Base-by-base conservation (phyloP, 208 protist species). In the Crithidia bombi region DNA sequence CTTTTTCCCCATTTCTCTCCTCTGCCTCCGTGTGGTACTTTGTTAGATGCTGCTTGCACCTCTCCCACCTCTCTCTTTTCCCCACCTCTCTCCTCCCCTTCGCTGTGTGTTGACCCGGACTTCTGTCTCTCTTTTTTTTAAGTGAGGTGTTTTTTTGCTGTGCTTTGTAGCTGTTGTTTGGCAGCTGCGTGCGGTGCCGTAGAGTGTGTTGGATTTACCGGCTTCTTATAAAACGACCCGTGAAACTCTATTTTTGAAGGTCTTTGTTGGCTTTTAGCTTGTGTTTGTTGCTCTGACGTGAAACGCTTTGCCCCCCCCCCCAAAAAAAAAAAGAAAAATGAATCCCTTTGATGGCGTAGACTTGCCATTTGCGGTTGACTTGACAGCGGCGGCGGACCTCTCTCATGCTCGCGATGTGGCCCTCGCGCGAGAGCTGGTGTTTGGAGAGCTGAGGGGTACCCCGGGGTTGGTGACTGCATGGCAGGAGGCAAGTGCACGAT, bases 331-430 rank as follows among this genome's bases (percentile, higher is more conserved):
- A n/a, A n/a, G n/a, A 67, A 23, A 12, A 19, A 58, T 58, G 35
- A 33, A 12, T 4, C 39, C 46, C 15, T 63, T 63, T 41, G 70
- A 69, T 49, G 38, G 36, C 19, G 70, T 56, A 12, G 43, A 67
- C 2, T 56, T 75, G 17, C 70, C 70, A 4, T 75, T 69, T 69
- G 58, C 19, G 0, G 36, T 56, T 21, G 30, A 50, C 26, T 15
- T 5, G 35, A n/a, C 9, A 17, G 21, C 7, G 33, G 50, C 26
- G 11, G 19, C 9, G 28, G 4, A 44, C 26, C 15, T 59, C 38
- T 11, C n/a, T 17, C 0, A 17, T 11, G 33, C 63, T 14, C 69
- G 61, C 5, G 51, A 44, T 25, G 30, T 69, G 55, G 61, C 70
- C 21, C 28, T 59, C 15, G 70, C 70, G 2, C 61, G 70, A 5